Percentiles rank a stretch among this genome's conserved stretches.
These are phyloP conservation scores for Sicyos baderoa DNA, from an alignment of 306 rosid species.

Conservation along the genomic window DNA sequence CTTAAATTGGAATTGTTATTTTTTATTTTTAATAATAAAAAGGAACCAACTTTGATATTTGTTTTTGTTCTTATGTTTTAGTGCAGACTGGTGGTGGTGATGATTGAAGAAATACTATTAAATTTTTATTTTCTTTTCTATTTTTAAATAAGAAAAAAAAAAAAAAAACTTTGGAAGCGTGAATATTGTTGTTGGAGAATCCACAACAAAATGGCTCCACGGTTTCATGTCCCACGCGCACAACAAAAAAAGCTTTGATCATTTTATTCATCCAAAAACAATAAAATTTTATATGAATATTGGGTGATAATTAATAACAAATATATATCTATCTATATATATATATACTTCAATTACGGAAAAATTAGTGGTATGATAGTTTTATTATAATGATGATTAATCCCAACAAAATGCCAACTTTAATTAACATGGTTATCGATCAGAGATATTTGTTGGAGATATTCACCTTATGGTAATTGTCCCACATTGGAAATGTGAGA, in stretches of 20 bases:
- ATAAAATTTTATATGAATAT: no score
- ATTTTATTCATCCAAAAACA: no score
- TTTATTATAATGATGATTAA: no score
- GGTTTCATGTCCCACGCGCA: conserved; percentile 28
- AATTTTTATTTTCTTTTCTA: conserved; percentile 20
- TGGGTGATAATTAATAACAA: no score
- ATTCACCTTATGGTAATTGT: no score
- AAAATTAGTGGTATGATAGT: no score
- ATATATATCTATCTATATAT: no score
- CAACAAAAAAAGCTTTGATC: conserved; percentile 34
- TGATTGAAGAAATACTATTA: not conserved
- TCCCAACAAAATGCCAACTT: no score
- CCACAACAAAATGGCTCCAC: conserved; percentile 93
- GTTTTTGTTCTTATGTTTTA: not conserved
- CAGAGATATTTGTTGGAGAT: no score
- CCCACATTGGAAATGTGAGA: no score
- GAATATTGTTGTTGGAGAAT: conserved; percentile 78
- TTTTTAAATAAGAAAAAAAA: conserved; percentile 28
- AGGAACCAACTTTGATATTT: not conserved
- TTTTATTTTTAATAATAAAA: conserved; percentile 7
- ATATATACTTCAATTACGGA: no score
- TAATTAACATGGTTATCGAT: no score
- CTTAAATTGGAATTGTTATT: conserved; percentile 19
- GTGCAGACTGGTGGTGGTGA: conserved; percentile 16
- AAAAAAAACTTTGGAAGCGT: conserved; percentile 55